Conservation (phyloP, 140 eudicot species). For the Artemisia princeps region DNA sequence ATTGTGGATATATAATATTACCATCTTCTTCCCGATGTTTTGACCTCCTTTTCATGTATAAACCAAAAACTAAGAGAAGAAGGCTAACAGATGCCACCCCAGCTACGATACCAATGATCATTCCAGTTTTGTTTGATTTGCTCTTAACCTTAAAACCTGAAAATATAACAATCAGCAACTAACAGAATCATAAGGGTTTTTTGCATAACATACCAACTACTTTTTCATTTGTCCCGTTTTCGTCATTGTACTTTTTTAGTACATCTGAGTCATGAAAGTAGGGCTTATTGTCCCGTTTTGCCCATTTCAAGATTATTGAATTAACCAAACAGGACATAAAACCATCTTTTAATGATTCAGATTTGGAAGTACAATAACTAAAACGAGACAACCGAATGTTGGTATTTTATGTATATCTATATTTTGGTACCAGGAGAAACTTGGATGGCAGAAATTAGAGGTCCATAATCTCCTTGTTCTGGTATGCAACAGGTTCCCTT, state of each 20-base stretch:
- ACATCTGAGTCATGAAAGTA: too few relatives aligned
- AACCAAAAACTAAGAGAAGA: constrained; percentile 30
- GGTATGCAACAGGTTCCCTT: constrained; percentile 93
- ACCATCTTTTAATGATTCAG: too few relatives aligned
- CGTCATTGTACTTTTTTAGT: too few relatives aligned
- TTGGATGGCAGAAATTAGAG: constrained; percentile 65
- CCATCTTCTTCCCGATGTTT: constrained; percentile 50
- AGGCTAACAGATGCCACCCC: constrained; percentile 33
- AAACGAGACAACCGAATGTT: not conserved
- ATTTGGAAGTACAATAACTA: too few relatives aligned
- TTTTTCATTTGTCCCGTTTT: too few relatives aligned
- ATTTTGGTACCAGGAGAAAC: constrained; percentile 43
- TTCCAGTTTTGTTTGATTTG: constrained; percentile 43
- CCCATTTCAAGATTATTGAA: not conserved
- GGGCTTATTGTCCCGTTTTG: too few relatives aligned
- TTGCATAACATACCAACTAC: too few relatives aligned
- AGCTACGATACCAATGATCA: constrained; percentile 56
- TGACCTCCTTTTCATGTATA: constrained; percentile 40
- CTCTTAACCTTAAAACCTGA: constrained; percentile 35
- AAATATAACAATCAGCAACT: not conserved
- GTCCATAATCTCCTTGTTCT: constrained; percentile 67
- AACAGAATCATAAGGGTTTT: not conserved
- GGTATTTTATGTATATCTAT: not conserved
- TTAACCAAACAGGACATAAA: not conserved
- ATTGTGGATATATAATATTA: constrained; percentile 17